A percentile compares a stretch with the other conserved stretches of the same genome.
Conservation (phyloP, 176 grass and related monocot species). For the Melocanna baccifera region DNA sequence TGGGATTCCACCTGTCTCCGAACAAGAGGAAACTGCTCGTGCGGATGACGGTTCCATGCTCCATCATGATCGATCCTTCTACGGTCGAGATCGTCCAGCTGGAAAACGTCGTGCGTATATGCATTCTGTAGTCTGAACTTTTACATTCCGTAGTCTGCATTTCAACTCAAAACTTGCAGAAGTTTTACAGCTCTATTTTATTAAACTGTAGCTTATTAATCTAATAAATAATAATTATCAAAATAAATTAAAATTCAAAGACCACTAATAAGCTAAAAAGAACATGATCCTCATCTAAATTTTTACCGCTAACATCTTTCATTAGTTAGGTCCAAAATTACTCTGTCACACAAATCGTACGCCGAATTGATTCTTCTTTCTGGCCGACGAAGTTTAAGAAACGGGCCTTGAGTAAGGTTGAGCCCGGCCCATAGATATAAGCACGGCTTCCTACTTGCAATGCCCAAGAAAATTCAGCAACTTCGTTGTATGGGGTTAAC, state of each 20-base stretch:
- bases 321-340: not conserved
- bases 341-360: too few species aligned
- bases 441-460: not conserved
- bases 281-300: not conserved
- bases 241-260: too few species aligned
- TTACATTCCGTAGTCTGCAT: not conserved
- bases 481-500: not conserved
- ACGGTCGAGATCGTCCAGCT: not conserved
- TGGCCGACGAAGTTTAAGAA: not conserved
- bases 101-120: not conserved
- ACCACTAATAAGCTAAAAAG: too few species aligned
- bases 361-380: not conserved
- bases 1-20: not conserved
- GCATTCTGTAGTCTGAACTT: not conserved
- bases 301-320: not conserved
- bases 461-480: not conserved
- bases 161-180: not conserved
- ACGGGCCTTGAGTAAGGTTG: not conserved
- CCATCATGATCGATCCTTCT: not conserved
- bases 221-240: too few species aligned
- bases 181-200: not conserved
- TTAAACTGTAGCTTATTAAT: too few species aligned
- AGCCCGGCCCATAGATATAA: too few species aligned
- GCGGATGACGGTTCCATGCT: not conserved
- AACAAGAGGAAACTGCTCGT: not conserved